Percentiles rank a stretch among this genome's conserved stretches.
These are phyloP conservation scores for Mariannaea sp. DNA, from an alignment of 2,329 filamentous ascomycete species.

Conservation along the genomic window DNA sequence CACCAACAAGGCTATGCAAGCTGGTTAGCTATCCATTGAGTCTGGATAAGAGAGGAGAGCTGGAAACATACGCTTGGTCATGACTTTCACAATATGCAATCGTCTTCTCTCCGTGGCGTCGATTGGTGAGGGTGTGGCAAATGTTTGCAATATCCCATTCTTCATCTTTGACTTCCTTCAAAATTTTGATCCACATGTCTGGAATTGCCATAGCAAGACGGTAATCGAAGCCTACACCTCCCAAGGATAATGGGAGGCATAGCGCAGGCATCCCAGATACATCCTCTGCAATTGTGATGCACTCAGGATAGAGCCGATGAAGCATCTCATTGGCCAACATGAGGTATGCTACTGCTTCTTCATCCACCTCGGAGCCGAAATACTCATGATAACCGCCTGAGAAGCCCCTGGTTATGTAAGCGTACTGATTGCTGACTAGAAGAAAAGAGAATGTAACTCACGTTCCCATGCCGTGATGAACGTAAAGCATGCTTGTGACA, in stretches of 20 bases:
- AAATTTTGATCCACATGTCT: constrained; percentile 98
- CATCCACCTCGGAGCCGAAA: constrained; percentile 86
- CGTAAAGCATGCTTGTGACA: constrained; percentile 97
- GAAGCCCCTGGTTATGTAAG: constrained; percentile 69
- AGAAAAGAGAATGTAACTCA: constrained; percentile 52
- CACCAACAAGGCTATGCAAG: constrained; percentile 76
- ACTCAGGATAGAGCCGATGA: constrained; percentile 83
- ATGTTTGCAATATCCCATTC: constrained; percentile 91
- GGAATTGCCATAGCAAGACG: constrained; percentile 96
- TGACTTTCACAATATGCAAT: constrained; percentile 98
- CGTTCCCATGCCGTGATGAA: constrained; percentile 95
- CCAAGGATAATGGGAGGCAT: constrained; percentile 81
- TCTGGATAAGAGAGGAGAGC: constrained; percentile 24
- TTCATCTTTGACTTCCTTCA: constrained; percentile 90
- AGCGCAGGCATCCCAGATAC: constrained; percentile 99
- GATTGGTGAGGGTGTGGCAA: constrained; percentile 86
- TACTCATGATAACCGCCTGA: constrained; percentile 98
- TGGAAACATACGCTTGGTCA: constrained; percentile 82
- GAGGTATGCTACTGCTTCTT: constrained; percentile 92
- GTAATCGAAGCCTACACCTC: constrained; percentile 96
- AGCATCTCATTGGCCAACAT: constrained; percentile 97
- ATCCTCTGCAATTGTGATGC: constrained; percentile 93
- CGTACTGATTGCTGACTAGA: background rate
- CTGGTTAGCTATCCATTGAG: constrained; percentile 27
- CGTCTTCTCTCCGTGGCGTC: constrained; percentile 94